Evolutionary conservation across 768 basidiomycete species (phyloP).

Genomic region (Boletus subcaerulescens): DNA sequence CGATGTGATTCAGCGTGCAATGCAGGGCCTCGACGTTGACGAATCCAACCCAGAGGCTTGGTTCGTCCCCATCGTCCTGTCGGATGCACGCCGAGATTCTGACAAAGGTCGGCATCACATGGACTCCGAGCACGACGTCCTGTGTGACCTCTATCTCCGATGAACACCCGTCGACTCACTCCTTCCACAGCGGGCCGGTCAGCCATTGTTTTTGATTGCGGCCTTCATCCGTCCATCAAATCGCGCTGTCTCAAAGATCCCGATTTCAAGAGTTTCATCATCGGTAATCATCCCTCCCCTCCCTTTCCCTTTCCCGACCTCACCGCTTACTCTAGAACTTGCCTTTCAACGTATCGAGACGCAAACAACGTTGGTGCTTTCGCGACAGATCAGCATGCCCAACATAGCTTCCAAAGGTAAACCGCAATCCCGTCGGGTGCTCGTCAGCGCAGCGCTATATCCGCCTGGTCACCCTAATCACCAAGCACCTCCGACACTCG

Average conservation of each 20-base stretch:
- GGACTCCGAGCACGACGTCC: slow-evolving; percentile 7
- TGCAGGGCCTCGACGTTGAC: slow-evolving; percentile 47
- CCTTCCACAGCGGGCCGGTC: slow-evolving; percentile 57
- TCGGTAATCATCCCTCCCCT: slow-evolving; percentile 41
- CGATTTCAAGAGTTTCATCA: slow-evolving; percentile 66
- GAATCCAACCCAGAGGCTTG: slow-evolving; percentile 42
- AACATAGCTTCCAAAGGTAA: slow-evolving; percentile 80
- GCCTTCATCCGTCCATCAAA: slow-evolving; percentile 60
- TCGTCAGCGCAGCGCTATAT: slow-evolving; percentile 48
- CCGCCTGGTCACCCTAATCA: slow-evolving; percentile 22
- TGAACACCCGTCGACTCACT: slow-evolving; percentile 3
- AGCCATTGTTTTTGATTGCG: slow-evolving; percentile 69
- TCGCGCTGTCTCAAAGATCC: slow-evolving; percentile 56
- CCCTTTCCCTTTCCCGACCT: slow-evolving; percentile 7
- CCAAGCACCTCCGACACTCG: slow-evolving; percentile 8
- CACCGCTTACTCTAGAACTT: slow-evolving; percentile 46
- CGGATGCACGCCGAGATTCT: slow-evolving; percentile 54
- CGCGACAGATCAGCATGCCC: slow-evolving; percentile 66
- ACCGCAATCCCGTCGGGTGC: slow-evolving; percentile 53
- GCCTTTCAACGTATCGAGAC: slow-evolving; percentile 66
- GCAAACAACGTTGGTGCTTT: slow-evolving; percentile 56
- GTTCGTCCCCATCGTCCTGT: slow-evolving; percentile 72
- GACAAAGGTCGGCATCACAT: slow-evolving; percentile 60
- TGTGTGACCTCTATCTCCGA: slow-evolving; percentile 18
- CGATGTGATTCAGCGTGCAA: slow-evolving; percentile 55